Conservation (phyloP, 345 rosid genomes). For the Eucalyptus erythrocorys region DNA sequence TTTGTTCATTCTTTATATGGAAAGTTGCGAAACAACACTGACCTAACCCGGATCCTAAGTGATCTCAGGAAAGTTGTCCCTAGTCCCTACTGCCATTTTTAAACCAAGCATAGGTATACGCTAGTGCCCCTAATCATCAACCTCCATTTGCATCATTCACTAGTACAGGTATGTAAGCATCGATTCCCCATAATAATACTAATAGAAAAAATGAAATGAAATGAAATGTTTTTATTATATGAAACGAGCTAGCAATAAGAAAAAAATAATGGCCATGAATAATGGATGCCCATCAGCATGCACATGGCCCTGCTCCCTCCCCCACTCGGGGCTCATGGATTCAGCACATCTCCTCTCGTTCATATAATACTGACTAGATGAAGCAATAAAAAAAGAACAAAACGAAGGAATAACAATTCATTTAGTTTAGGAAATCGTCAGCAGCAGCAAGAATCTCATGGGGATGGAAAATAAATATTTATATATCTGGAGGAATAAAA, state of each 20-base stretch:
- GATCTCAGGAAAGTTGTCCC: constrained; percentile 3
- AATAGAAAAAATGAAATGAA: background rate
- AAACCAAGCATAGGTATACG: background rate
- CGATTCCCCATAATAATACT: background rate
- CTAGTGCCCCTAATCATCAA: background rate
- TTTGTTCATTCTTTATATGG: background rate
- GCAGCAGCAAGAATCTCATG: constrained; percentile 16
- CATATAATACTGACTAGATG: background rate
- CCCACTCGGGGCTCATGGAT: background rate
- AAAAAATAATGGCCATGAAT: background rate
- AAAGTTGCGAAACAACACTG: background rate
- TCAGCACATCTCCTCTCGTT: background rate
- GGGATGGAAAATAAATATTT: background rate
- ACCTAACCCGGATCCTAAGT: background rate
- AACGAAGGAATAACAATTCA: background rate
- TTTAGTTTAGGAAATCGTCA: background rate
- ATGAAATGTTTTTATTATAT: background rate
- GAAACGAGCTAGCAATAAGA: background rate
- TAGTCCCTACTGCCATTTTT: background rate
- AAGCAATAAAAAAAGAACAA: background rate
- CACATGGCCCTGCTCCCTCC: constrained; percentile 63
- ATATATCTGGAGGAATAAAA: constrained; percentile 9
- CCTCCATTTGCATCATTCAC: background rate
- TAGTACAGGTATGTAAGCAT: background rate
- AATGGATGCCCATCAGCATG: constrained; percentile 21